Conservation (phyloP, 305 asterid species). For the Plantago coronopus region DNA sequence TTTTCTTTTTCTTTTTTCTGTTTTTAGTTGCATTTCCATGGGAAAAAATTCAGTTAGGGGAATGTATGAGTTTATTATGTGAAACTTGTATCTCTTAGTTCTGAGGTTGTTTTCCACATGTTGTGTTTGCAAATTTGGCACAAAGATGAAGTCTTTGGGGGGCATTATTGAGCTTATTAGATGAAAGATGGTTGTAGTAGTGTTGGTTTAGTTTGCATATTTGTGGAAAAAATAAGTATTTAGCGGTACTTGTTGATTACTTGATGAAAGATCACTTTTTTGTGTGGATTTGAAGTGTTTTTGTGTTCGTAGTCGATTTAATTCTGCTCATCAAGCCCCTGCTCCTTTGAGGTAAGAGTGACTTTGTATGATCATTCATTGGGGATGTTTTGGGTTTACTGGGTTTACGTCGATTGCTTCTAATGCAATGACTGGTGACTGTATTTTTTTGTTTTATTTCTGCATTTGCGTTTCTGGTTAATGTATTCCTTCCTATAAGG, state of each 20-base stretch:
- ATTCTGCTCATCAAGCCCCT: background rate
- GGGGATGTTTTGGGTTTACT: no score
- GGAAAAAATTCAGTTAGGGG: background rate
- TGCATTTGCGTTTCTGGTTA: no score
- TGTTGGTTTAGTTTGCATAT: background rate
- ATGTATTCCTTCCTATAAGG: no score
- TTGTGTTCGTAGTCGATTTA: background rate
- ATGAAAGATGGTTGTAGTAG: background rate
- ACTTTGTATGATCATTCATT: no score
- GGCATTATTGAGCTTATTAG: conserved; percentile 5
- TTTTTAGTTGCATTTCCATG: no score
- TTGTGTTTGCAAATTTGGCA: background rate
- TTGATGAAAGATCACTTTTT: conserved; percentile 3
- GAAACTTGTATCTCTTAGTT: background rate
- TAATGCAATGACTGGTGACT: no score
- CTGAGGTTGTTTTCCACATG: background rate
- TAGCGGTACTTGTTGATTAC: conserved; percentile 11
- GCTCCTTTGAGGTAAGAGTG: no score
- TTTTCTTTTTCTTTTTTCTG: conserved; percentile 7
- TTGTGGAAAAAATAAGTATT: conserved; percentile 16
- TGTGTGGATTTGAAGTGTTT: conserved; percentile 2
- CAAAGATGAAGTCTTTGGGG: conserved; percentile 19
- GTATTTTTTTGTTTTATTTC: no score
- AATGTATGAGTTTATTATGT: background rate
- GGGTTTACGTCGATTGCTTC: no score